phyloP scores from a whole-genome alignment of 106 monocot genomes.

The Ottelia alismoides region DNA sequence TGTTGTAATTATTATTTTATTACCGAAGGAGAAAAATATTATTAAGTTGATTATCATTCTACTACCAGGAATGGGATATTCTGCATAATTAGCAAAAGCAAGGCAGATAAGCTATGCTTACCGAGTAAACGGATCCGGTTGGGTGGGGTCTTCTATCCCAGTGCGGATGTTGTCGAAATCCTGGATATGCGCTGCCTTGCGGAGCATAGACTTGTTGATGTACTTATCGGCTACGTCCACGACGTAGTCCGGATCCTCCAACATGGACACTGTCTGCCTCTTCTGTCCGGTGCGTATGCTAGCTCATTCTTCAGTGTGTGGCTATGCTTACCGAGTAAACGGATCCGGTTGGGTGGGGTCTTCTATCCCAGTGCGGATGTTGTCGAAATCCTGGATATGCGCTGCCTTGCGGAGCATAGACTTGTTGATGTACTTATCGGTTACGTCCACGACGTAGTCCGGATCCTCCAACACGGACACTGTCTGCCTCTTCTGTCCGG shows the following conservation, averaged over 20 bases:
- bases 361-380: no score
- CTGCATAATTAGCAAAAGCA: no score
- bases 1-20: no score
- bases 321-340: no score
- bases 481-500: conserved; percentile 9
- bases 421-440: background rate
- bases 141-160: background rate
- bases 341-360: background rate
- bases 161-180: background rate
- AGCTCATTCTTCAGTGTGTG: no score
- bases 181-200: conserved; percentile 5
- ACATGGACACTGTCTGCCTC: conserved; percentile 7
- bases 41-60: no score
- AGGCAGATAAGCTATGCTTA: no score
- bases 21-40: no score
- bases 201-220: conserved; percentile 1
- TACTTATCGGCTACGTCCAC: background rate
- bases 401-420: conserved; percentile 3
- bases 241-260: conserved; percentile 11
- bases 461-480: conserved; percentile 14
- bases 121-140: no score
- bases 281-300: conserved; percentile 9
- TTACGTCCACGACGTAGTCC: background rate
- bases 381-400: conserved; percentile 1
- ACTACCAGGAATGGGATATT: no score